Evolutionary conservation across 495 filamentous ascomycete genomes (phyloP), one percentile per base, ranked within the genome.

Genomic region (Clavariopsis aquatica): DNA sequence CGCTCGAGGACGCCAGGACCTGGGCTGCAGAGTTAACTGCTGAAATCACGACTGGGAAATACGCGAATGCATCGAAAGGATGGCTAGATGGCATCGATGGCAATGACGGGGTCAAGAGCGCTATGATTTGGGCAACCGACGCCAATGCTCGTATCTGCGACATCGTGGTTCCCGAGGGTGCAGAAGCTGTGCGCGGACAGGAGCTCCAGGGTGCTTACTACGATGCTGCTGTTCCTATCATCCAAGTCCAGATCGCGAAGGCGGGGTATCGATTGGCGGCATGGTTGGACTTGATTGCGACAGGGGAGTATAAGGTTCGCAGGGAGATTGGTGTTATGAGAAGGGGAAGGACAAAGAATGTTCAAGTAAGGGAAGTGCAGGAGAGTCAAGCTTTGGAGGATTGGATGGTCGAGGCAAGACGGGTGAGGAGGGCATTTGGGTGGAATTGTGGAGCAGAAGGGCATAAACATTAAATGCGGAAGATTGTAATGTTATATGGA

Each of bases 211-310:
- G 80, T 0, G 75, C 77, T 7, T 93, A 93, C 74, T 88, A 86
- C 70, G 77, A 87, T 49, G 78, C 77, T 19, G 83, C 86, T 15
- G 76, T 82, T 19, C 82, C 81, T 20, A 81, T 88, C 49, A 79
- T 94, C 43, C 85, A 93, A 77, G 64, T 84, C 65, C 84, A 90
- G 74, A 82, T 96, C 69, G 90, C 89, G 1, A 87, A 85, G 63
- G 74, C 69, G 22, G 73, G 73, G 23, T 69, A 65, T 49, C 54
- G 73, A 57, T 49, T 75, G 13, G 73, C 71, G 52, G 66, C 61
- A 12, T 75, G 73, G 73, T 61, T 75, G 58, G 57, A 73, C 55
- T 36, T 58, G 23, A 57, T 75, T 54, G 73, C 70, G 19, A 57
- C 31, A 22, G 49, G 51, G 49, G n/a, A 62, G 54, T 2, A 8